Evolutionary conservation across 345 rosid genomes (phyloP).

Genomic region (Salix purpurea): DNA sequence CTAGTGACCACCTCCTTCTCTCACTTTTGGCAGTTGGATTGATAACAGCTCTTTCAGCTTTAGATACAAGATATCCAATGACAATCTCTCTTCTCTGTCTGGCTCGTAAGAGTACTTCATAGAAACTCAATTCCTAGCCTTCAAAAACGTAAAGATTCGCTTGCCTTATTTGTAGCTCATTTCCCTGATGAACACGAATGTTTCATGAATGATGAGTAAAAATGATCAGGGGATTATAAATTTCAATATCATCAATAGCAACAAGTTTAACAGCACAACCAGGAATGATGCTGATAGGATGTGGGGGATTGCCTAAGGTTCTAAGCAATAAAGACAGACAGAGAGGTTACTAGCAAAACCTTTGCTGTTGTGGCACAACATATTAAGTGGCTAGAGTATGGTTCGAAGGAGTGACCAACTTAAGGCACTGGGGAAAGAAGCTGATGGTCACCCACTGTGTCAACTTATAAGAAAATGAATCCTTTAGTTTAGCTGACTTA

Average conservation of each 20-base stretch:
- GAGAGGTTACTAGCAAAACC: too few species aligned
- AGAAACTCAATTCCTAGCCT: conserved; percentile 65
- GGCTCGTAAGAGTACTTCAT: conserved; percentile 51
- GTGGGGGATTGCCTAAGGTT: too few species aligned
- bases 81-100: conserved; percentile 60
- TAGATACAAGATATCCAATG: conserved; percentile 53
- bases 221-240: neutral
- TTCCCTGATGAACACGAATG: conserved; percentile 6
- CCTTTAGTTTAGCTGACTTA: too few species aligned
- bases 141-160: conserved; percentile 54
- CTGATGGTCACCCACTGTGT: too few species aligned
- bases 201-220: neutral
- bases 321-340: too few species aligned
- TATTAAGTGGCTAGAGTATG: too few species aligned
- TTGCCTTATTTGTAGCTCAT: conserved; percentile 27
- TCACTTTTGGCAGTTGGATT: conserved; percentile 52
- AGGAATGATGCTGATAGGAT: too few species aligned
- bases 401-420: too few species aligned
- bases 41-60: conserved; percentile 58
- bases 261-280: too few species aligned
- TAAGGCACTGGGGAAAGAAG: too few species aligned
- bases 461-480: too few species aligned
- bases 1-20: conserved; percentile 44
- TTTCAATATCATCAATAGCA: neutral
- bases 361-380: too few species aligned